Evolutionary conservation across 495 filamentous ascomycete species (phyloP).

Genomic region (Aspergillus biplanus): DNA sequence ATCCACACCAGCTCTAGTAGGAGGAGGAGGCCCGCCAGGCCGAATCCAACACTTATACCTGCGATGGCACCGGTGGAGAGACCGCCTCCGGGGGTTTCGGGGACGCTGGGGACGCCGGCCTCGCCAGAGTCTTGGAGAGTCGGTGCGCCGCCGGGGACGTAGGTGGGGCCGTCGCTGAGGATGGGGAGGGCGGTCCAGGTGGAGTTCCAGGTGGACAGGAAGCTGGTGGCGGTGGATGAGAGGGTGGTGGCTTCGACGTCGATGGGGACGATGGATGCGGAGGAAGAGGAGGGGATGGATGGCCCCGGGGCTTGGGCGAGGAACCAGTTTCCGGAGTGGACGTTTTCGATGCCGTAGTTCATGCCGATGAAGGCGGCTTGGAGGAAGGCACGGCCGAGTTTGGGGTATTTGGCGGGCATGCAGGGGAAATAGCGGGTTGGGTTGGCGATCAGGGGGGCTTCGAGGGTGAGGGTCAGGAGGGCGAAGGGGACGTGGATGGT

Average conservation of each 20-base stretch:
- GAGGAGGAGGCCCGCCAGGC: constrained; percentile 9
- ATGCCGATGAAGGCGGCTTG: constrained; percentile 60
- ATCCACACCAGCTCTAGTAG: not conserved
- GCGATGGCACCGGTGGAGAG: constrained; percentile 35
- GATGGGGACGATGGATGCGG: not conserved
- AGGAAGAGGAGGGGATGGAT: constrained; percentile 22
- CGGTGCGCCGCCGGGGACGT: not conserved
- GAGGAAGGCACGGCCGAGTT: constrained; percentile 58
- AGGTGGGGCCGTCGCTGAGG: not conserved
- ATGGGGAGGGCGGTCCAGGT: constrained; percentile 33
- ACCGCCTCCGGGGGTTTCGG: constrained; percentile 1
- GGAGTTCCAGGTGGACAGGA: constrained; percentile 18
- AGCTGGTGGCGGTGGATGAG: constrained; percentile 24
- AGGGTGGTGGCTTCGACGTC: constrained; percentile 9
- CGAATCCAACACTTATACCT: constrained; percentile 32
- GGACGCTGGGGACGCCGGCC: not conserved
- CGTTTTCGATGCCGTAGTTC: constrained; percentile 42
- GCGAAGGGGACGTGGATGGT: constrained; percentile 58
- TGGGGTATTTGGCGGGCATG: constrained; percentile 28
- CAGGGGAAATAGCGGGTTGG: constrained; percentile 58
- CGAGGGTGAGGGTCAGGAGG: constrained; percentile 56
- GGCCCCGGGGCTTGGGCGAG: constrained; percentile 54
- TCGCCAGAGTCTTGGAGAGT: not conserved
- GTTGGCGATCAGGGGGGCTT: constrained; percentile 45
- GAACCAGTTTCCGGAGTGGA: constrained; percentile 40